A percentile compares a stretch with the other conserved stretches of the same genome.
phyloP scores from a whole-genome alignment of 2,329 filamentous ascomycete species.

The Nemania sp. region DNA sequence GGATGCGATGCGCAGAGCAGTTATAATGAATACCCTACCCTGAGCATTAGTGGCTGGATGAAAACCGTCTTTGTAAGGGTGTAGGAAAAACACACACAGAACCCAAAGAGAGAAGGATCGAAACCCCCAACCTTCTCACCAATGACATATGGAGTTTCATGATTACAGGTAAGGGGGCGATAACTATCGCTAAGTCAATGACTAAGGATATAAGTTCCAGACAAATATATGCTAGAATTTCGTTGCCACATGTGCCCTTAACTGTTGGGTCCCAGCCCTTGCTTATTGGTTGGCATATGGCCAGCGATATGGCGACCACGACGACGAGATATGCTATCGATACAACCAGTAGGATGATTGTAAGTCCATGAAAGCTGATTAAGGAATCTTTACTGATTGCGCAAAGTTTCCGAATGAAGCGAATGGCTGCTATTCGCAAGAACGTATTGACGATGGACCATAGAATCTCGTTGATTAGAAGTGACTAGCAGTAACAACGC shows the following conservation, averaged over 20 bases:
- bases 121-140: not conserved
- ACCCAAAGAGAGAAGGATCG: constrained; percentile 6
- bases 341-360: not conserved
- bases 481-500: not conserved
- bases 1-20: constrained; percentile 14
- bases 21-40: constrained; percentile 15
- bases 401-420: constrained; percentile 1
- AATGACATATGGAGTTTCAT: not conserved
- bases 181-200: constrained; percentile 8
- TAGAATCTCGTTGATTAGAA: constrained; percentile 19
- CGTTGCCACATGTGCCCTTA: constrained; percentile 9
- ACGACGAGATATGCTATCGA: constrained; percentile 7
- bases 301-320: not conserved
- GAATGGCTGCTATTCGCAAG: constrained; percentile 9
- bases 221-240: constrained; percentile 6
- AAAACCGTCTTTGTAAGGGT: not conserved
- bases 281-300: constrained; percentile 16
- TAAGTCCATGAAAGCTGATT: not conserved
- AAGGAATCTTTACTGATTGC: no score
- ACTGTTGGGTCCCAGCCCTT: constrained; percentile 9
- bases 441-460: constrained; percentile 17
- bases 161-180: not conserved
- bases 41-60: not conserved
- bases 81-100: not conserved
- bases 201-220: constrained; percentile 12